Percentiles rank a stretch among this genome's conserved stretches.
These are phyloP conservation scores for Fusarium sp. DNA, from an alignment of 2,329 filamentous ascomycete genomes.

Conservation along the genomic window DNA sequence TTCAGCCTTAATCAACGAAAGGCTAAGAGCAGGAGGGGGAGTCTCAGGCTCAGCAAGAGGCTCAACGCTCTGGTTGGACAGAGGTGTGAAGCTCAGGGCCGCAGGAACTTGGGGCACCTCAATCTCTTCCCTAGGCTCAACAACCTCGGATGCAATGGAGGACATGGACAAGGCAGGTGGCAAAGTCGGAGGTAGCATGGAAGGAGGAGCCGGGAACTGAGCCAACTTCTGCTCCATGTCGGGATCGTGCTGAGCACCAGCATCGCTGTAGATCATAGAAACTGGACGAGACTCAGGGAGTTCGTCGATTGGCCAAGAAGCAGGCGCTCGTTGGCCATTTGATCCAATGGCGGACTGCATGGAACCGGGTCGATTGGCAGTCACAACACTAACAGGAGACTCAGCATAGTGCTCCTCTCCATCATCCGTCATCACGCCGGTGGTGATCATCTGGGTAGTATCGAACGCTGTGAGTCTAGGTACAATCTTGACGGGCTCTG, in stretches of 20 bases:
- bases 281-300: conserved; percentile 56
- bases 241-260: conserved; percentile 64
- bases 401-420: conserved; percentile 37
- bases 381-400: conserved; percentile 49
- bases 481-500: conserved; percentile 65
- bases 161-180: conserved; percentile 60
- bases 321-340: conserved; percentile 42
- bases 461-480: conserved; percentile 27
- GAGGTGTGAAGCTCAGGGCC: conserved; percentile 51
- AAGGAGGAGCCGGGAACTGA: conserved; percentile 67
- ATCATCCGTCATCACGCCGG: conserved; percentile 26
- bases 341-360: conserved; percentile 58
- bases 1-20: conserved; percentile 48
- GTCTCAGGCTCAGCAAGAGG: conserved; percentile 56
- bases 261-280: conserved; percentile 68
- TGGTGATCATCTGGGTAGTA: conserved; percentile 18
- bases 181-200: conserved; percentile 53
- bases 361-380: conserved; percentile 56
- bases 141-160: conserved; percentile 58
- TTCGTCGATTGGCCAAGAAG: conserved; percentile 46
- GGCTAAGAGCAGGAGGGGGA: conserved; percentile 45
- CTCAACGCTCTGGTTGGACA: conserved; percentile 57
- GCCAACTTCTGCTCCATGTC: conserved; percentile 66
- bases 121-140: conserved; percentile 59
- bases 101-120: conserved; percentile 50